Percentiles rank a stretch among this genome's conserved stretches.
These are phyloP conservation scores for Proliferodiscus dingleyae DNA, from an alignment of 2,329 filamentous ascomycete genomes.

Conservation along the genomic window DNA sequence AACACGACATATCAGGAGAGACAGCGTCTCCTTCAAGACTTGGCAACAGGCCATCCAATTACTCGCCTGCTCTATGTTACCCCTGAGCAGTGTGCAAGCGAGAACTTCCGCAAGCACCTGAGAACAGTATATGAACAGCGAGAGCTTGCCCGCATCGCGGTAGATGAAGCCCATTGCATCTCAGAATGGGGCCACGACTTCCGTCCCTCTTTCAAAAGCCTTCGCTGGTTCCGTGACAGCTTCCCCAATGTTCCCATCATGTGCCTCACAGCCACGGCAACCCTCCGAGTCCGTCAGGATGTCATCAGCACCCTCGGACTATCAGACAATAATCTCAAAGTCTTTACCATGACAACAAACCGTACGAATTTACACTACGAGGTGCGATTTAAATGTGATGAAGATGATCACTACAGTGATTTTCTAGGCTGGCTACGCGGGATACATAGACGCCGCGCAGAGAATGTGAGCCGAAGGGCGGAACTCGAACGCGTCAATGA, in stretches of 20 bases:
- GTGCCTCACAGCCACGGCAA: slow-evolving; percentile 89
- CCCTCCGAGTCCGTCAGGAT: slow-evolving; percentile 72
- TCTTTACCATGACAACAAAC: slow-evolving; percentile 79
- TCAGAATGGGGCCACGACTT: slow-evolving; percentile 99
- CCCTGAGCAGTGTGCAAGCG: slow-evolving; percentile 76
- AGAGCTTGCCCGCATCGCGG: slow-evolving; percentile 80
- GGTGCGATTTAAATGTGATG: slow-evolving; percentile 74
- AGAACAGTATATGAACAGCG: slow-evolving; percentile 70
- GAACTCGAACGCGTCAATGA: slow-evolving; percentile 53
- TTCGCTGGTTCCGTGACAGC: slow-evolving; percentile 78
- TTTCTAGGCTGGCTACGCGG: slow-evolving; percentile 71
- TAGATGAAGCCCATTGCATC: slow-evolving; percentile 96
- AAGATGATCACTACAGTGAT: slow-evolving; percentile 66
- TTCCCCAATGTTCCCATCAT: slow-evolving; percentile 87
- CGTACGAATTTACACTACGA: slow-evolving; percentile 88
- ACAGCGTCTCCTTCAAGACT: slow-evolving; percentile 68
- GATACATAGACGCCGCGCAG: slow-evolving; percentile 66
- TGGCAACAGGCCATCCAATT: slow-evolving; percentile 80
- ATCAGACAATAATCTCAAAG: slow-evolving; percentile 56
- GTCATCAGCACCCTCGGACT: slow-evolving; percentile 72
- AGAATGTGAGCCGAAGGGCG: slow-evolving; percentile 47
- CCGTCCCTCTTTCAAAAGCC: slow-evolving; percentile 81
- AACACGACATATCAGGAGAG: slow-evolving; percentile 64
- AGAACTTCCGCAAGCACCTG: slow-evolving; percentile 71
- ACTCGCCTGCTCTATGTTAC: slow-evolving; percentile 88